Evolutionary conservation across 208 protist genomes (phyloP).

Genomic region (Crithidia brevicula): DNA sequence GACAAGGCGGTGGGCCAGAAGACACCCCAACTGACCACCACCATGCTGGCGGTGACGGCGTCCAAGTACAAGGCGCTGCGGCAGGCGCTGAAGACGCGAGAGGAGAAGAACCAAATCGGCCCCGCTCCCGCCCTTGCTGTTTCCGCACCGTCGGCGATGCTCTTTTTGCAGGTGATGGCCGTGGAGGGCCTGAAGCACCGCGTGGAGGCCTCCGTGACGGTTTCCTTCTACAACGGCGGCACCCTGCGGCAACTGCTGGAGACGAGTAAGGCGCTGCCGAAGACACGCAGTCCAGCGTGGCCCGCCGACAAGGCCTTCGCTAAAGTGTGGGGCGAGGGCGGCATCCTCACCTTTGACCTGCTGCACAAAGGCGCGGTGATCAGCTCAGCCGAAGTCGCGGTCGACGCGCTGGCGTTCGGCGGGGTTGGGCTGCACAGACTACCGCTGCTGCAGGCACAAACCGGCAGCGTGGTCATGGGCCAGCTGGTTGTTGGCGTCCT

Average conservation of each 20-base stretch:
- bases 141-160: constrained; percentile 3
- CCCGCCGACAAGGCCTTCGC: constrained; percentile 53
- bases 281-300: constrained; percentile 82
- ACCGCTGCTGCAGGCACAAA: constrained; percentile 55
- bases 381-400: constrained; percentile 52
- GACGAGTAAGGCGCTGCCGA: constrained; percentile 56
- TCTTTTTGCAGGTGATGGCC: constrained; percentile 71
- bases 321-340: constrained; percentile 52
- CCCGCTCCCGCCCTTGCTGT: not conserved
- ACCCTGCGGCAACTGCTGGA: constrained; percentile 48
- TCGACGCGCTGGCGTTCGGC: constrained; percentile 85
- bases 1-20: constrained; percentile 6
- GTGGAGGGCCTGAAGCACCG: constrained; percentile 81
- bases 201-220: constrained; percentile 68
- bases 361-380: constrained; percentile 75
- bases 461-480: constrained; percentile 59
- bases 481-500: constrained; percentile 66
- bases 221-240: constrained; percentile 51
- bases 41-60: constrained; percentile 72
- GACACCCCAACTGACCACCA: constrained; percentile 48
- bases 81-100: constrained; percentile 37
- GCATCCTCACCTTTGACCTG: constrained; percentile 73
- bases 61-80: constrained; percentile 68
- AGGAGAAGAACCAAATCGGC: constrained; percentile 7
- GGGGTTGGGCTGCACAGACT: constrained; percentile 65